These are phyloP conservation scores for Paraphoma sp. DNA, from an alignment of 2,329 filamentous ascomycete species.

Conservation along the genomic window DNA sequence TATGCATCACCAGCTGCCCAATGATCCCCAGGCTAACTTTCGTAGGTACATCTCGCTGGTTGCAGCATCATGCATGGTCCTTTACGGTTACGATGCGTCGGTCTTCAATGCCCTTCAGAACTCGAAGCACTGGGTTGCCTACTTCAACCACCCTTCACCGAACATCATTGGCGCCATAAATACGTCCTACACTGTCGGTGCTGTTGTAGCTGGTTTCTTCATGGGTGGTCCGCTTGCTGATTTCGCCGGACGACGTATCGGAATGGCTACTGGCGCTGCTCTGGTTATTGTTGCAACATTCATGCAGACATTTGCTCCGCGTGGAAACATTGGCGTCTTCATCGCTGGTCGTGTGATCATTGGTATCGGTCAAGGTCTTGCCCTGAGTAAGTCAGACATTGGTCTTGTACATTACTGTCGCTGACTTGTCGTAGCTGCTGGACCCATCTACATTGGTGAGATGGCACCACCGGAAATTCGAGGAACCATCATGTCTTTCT, in stretches of 20 bases:
- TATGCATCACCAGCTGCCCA: slow-evolving; percentile 18
- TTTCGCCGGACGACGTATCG: slow-evolving; percentile 66
- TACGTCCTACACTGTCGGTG: slow-evolving; percentile 74
- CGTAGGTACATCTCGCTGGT: slow-evolving; percentile 71
- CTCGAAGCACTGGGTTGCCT: slow-evolving; percentile 70
- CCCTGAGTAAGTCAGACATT: slow-evolving; percentile 58
- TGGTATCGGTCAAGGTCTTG: slow-evolving; percentile 73
- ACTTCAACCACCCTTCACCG: slow-evolving; percentile 61
- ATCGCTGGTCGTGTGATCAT: slow-evolving; percentile 73
- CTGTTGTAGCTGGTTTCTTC: slow-evolving; percentile 74
- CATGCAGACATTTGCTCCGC: slow-evolving; percentile 70
- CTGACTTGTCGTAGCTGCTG: slow-evolving; percentile 57
- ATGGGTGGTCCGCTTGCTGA: slow-evolving; percentile 70
- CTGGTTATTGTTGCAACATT: slow-evolving; percentile 72
- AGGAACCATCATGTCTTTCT: slow-evolving; percentile 72
- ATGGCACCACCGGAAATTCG: slow-evolving; percentile 69
- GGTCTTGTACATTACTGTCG: neutral
- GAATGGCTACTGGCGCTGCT: slow-evolving; percentile 70
- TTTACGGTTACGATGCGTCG: slow-evolving; percentile 77
- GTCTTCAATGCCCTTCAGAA: slow-evolving; percentile 76
- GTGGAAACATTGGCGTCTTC: slow-evolving; percentile 66
- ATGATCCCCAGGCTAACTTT: slow-evolving; percentile 7
- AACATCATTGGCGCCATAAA: slow-evolving; percentile 66
- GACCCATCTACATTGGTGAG: slow-evolving; percentile 75
- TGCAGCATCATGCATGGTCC: slow-evolving; percentile 75